These are phyloP conservation scores for Diplodia intermedia DNA, from an alignment of 2,329 filamentous ascomycete species.

Conservation along the genomic window DNA sequence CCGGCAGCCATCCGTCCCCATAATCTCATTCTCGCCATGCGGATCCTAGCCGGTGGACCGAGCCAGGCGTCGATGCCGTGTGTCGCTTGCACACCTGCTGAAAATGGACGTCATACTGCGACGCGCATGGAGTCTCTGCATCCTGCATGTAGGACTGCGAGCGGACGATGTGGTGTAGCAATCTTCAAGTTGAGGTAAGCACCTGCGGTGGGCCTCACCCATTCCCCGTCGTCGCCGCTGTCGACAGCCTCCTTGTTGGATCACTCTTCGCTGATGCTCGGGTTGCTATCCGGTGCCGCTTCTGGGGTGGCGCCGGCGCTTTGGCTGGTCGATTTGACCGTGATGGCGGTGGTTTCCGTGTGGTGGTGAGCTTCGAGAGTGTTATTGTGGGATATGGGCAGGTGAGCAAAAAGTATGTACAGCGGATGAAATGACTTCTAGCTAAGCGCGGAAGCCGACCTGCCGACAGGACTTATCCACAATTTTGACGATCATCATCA, in stretches of 20 bases:
- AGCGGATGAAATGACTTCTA: background rate
- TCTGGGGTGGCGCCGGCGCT: conserved; percentile 26
- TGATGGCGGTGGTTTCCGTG: background rate
- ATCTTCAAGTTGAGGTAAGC: conserved; percentile 41
- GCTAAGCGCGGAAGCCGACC: too few species aligned
- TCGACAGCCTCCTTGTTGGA: conserved; percentile 38
- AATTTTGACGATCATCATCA: background rate
- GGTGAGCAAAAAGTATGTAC: too few species aligned
- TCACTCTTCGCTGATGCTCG: conserved; percentile 40
- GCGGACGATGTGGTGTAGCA: conserved; percentile 38
- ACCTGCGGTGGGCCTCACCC: conserved; percentile 46
- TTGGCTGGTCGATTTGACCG: background rate
- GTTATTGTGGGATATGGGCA: background rate
- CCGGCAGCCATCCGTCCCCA: conserved; percentile 37
- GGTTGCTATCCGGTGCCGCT: conserved; percentile 33
- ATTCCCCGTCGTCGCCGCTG: conserved; percentile 32
- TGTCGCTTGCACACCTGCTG: too few species aligned
- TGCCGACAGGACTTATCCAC: background rate
- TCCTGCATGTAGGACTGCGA: too few species aligned
- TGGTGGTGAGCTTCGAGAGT: background rate
- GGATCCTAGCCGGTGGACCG: conserved; percentile 45
- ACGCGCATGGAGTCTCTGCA: conserved; percentile 40
- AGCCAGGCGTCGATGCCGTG: too few species aligned
- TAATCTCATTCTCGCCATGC: conserved; percentile 40
- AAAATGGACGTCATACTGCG: conserved; percentile 39